These are phyloP conservation scores for Cordyceps cicadae DNA, from an alignment of 2,329 filamentous ascomycete species.

Conservation along the genomic window DNA sequence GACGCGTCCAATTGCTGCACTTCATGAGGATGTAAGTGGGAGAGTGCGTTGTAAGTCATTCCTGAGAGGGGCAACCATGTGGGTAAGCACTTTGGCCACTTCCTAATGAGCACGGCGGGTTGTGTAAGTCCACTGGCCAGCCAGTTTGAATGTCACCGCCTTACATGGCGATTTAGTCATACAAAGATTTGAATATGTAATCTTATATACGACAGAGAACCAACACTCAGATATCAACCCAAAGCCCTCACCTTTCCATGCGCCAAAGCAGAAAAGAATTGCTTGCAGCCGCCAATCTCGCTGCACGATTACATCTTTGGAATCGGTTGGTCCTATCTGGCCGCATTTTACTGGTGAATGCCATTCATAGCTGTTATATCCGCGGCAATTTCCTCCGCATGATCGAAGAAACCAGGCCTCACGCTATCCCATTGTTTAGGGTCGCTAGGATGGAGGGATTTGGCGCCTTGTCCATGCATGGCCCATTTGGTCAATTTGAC, in stretches of 20 bases:
- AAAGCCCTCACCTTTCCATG: not conserved
- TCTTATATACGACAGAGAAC: not conserved
- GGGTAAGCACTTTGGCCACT: not conserved
- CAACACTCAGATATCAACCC: not conserved
- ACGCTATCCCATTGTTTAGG: constrained; percentile 18
- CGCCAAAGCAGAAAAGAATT: not conserved
- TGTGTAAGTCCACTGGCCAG: not conserved
- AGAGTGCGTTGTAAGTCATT: constrained; percentile 5
- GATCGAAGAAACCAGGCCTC: constrained; percentile 21
- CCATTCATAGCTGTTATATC: constrained; percentile 16
- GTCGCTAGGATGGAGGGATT: constrained; percentile 15
- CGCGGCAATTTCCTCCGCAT: constrained; percentile 18
- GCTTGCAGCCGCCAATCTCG: not conserved
- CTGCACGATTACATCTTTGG: not conserved
- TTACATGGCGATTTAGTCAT: not conserved
- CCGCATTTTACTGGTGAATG: not conserved
- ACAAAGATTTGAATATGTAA: not conserved
- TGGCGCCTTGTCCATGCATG: constrained; percentile 16
- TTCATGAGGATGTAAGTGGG: constrained; percentile 6
- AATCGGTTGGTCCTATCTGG: no score
- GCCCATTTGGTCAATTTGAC: constrained; percentile 21
- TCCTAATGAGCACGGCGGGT: no score
- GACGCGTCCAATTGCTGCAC: not conserved
- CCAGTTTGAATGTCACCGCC: not conserved
- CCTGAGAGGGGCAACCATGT: not conserved